Evolutionary conservation across 202 grass and related monocot genomes (phyloP), one percentile per base, ranked within the genome.

Genomic region (Eragrostis tef): DNA sequence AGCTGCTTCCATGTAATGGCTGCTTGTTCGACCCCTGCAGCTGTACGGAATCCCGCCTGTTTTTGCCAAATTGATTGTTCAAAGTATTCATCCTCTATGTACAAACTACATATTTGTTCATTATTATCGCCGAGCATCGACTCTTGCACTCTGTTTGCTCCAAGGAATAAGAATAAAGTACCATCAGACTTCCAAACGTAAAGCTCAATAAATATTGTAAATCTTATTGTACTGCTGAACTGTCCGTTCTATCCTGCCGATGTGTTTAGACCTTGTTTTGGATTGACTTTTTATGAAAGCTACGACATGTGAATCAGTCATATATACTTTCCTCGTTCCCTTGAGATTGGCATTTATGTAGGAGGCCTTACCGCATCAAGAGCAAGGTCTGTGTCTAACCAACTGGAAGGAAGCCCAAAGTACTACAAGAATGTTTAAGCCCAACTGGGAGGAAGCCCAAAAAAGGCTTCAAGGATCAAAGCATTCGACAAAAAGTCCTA

Each of bases 51-150:
- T n/a, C 64, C 63, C 1, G 3, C 46, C 75, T 75, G 75, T 83
- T 90, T 90, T 87, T 84, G 80, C 70, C 49, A 80, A 80, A 87
- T 87, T 58, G 75, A 87, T 87, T 87, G 64, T 84, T 90, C 71
- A 77, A 81, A 87, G 80, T 87, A 77, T 87, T 84, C 80, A 83
- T 84, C 80, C 25, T 49, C 64, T 84, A 81, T 90, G 81, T 84
- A 81, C 73, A 76, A 78, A 90, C 71, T 84, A 84, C 74, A 25
- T 90, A 90, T 87, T 87, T 87, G 80, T 90, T 87, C 71, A 90
- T 90, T 90, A 84, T 81, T 84, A 71, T 84, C 64, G 71, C 54
- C 0, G 80, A 76, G 84, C 88, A 79, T 26, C 57, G 44, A 80
- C 75, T 72, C 50, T 50, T 87, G 84, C 19, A 81, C 57, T 67